Evolutionary conservation across 306 rosid genomes (phyloP).

Genomic region (Dryas drummondii): DNA sequence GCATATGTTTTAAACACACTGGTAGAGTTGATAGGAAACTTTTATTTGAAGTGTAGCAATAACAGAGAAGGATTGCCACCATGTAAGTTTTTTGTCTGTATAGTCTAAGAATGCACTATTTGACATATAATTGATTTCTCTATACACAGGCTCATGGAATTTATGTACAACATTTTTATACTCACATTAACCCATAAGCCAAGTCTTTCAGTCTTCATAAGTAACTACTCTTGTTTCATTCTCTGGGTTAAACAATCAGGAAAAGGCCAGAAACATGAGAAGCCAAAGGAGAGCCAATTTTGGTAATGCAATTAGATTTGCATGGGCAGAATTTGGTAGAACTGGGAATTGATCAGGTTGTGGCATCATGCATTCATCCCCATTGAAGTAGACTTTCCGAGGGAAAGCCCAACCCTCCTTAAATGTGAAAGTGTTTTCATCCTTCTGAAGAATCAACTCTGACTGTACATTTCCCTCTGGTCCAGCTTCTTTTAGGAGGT

Average conservation of each 20-base stretch:
- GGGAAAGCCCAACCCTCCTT: conserved; percentile 30
- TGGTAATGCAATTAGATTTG: neutral
- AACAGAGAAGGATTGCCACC: too few species aligned
- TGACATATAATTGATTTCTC: neutral
- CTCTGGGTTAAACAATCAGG: neutral
- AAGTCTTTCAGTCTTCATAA: neutral
- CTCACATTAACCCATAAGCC: neutral
- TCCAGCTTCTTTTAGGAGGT: conserved; percentile 16
- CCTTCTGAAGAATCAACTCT: conserved; percentile 15
- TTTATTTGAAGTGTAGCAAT: too few species aligned
- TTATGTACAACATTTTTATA: neutral
- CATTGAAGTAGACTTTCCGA: conserved; percentile 14
- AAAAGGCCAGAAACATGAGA: neutral
- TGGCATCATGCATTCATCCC: conserved; percentile 31
- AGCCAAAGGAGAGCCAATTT: conserved; percentile 7
- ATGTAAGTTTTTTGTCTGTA: too few species aligned
- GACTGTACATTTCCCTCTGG: conserved; percentile 24
- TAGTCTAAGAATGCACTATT: too few species aligned
- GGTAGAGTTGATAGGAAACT: too few species aligned
- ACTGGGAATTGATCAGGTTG: conserved; percentile 30
- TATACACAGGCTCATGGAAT: neutral
- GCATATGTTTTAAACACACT: too few species aligned
- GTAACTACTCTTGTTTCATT: neutral
- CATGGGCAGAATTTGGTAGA: conserved; percentile 15
- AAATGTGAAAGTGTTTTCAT: conserved; percentile 21